These are phyloP conservation scores for Cyberlindnera bimundalis DNA, from an alignment of 805 yeast species.

Conservation along the genomic window DNA sequence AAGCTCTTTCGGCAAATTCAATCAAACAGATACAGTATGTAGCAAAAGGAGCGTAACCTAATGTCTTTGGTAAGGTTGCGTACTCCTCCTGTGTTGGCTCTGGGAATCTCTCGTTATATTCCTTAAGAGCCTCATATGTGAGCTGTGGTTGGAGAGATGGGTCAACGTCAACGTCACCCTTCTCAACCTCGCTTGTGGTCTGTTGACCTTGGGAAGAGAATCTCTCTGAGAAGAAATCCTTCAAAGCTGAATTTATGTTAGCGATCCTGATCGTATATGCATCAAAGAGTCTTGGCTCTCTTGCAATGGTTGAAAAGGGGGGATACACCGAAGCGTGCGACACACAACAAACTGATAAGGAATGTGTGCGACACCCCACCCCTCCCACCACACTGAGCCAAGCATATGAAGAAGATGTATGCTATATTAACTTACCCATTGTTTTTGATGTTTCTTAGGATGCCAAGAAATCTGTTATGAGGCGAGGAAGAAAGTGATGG, in stretches of 20 bases:
- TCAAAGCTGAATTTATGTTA: slow-evolving; percentile 5
- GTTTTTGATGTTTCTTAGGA: background rate
- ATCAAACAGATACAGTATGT: slow-evolving; percentile 57
- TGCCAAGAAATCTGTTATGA: too few species aligned
- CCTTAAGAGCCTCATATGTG: slow-evolving; percentile 5
- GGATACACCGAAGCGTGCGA: too few species aligned
- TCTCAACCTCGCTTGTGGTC: slow-evolving; percentile 4
- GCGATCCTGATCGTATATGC: too few species aligned
- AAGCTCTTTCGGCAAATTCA: slow-evolving; percentile 77
- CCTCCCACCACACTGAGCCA: too few species aligned
- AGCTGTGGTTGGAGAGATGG: slow-evolving; percentile 1
- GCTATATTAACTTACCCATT: background rate
- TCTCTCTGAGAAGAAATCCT: slow-evolving; percentile 6
- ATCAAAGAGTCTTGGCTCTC: too few species aligned
- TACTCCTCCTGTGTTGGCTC: slow-evolving; percentile 47
- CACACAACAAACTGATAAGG: too few species aligned
- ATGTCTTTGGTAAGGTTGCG: slow-evolving; percentile 32
- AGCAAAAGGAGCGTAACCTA: slow-evolving; percentile 47
- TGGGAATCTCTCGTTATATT: slow-evolving; percentile 19
- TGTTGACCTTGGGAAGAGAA: background rate
- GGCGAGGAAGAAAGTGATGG: too few species aligned
- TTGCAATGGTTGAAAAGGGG: too few species aligned
- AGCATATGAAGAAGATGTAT: too few species aligned
- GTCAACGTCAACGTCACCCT: slow-evolving; percentile 2
- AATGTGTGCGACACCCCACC: too few species aligned